Evolutionary conservation across 306 rosid species (phyloP), one percentile per base, ranked within the genome.

Genomic region (Acacia crassicarpa): DNA sequence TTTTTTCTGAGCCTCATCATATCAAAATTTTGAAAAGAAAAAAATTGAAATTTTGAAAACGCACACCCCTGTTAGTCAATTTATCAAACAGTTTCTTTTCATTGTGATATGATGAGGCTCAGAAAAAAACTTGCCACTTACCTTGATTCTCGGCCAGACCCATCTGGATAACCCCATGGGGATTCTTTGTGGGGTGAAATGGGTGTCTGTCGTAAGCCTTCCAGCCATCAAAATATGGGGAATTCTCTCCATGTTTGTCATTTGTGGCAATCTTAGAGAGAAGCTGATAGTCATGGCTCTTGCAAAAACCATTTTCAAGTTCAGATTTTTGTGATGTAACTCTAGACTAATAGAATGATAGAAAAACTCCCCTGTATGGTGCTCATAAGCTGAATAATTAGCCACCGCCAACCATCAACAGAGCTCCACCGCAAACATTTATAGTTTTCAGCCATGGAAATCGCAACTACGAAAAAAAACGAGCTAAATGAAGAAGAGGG

Each of bases 111-210:
- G 33, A 40, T 20, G 25, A 22, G 58, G 20, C 30, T 8, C 51
- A 3, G 15, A 14, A 17, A 67, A 15, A 33, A 23, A 44, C 6
- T 14, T 58, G 5, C 2, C 0, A 25, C 23, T 17, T 81, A 93
- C 98, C 97, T 27, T 86, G 99, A 65, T 95, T 95, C 82, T 95
- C 99, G 8, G 99, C 93, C 25, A 95, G 95, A 73, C 99, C 99
- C 98, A 93, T 92, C 61, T 95, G 99, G 69, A 95, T 91, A 59
- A 95, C 98, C 8, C 99, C 99, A 0, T 70, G 67, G 2, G 94
- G 92, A 68, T 95, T 95, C 6, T 87, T n/a, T 2, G 65, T 81
- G 1, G 87, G 90, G 74, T 95, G 94, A 75, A 84, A 95, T 23
- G 97, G 99, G 84, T 95, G 79, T 65, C 22, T 59, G 17, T 95